phyloP scores from a whole-genome alignment of 495 filamentous ascomycete species.

The Neurospora sp. region DNA sequence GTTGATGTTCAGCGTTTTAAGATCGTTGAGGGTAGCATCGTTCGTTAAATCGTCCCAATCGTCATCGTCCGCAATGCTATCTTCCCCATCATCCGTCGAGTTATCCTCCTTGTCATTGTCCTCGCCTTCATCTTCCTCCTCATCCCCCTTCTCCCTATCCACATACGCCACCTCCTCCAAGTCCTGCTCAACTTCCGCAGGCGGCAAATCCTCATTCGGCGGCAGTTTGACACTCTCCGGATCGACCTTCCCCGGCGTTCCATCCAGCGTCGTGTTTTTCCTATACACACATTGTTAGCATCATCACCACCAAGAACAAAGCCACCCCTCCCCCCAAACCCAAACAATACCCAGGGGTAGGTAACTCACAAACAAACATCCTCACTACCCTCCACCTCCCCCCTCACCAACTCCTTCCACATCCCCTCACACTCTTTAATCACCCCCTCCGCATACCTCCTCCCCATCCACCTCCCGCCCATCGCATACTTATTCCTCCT shows the following conservation, averaged over 20 bases:
- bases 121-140: neutral
- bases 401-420: slow-evolving; percentile 14
- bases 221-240: slow-evolving; percentile 11
- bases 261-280: slow-evolving; percentile 15
- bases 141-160: neutral
- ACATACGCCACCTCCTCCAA: slow-evolving; percentile 8
- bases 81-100: neutral
- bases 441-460: slow-evolving; percentile 8
- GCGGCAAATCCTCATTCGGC: slow-evolving; percentile 11
- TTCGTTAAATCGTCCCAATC: neutral
- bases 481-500: slow-evolving; percentile 9
- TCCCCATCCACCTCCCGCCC: slow-evolving; percentile 4
- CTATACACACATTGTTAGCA: slow-evolving; percentile 4
- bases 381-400: slow-evolving; percentile 7
- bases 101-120: neutral
- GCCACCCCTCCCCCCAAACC: too few species aligned
- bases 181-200: slow-evolving; percentile 9
- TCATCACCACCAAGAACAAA: neutral
- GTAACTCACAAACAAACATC: slow-evolving; percentile 7
- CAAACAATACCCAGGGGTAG: neutral
- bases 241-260: slow-evolving; percentile 15
- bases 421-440: slow-evolving; percentile 9
- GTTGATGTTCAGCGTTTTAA: neutral
- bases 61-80: neutral
- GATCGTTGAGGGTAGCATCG: neutral